Percentiles rank a stretch among this genome's conserved stretches.
phyloP scores from a whole-genome alignment of 2,329 filamentous ascomycete genomes.

The Didymella lethalis region DNA sequence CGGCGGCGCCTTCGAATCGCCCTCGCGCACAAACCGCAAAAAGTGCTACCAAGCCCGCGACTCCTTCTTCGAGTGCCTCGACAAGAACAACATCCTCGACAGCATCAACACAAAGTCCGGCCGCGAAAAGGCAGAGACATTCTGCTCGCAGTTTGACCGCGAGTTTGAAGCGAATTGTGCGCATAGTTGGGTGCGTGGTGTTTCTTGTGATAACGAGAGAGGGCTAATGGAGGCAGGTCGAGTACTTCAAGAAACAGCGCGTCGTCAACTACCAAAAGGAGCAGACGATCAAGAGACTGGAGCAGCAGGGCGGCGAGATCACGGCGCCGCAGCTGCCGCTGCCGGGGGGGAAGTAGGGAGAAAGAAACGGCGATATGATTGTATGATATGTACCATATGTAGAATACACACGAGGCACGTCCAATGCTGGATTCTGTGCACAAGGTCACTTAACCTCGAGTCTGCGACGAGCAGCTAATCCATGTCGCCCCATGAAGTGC shows the following conservation, averaged over 20 bases:
- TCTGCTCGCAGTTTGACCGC: conserved; percentile 67
- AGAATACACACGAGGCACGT: conserved; percentile 3
- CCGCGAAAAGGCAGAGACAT: conserved; percentile 56
- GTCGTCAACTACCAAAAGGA: conserved; percentile 91
- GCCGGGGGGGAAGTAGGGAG: conserved; percentile 29
- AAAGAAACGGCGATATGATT: conserved; percentile 17
- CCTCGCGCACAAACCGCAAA: conserved; percentile 81
- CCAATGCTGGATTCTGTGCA: no score
- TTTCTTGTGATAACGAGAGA: no score
- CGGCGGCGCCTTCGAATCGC: conserved; percentile 72
- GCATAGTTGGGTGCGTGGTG: conserved; percentile 79
- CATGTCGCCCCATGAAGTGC: no score
- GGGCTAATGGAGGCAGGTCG: conserved; percentile 66
- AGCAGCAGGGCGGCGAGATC: conserved; percentile 54
- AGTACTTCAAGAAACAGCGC: conserved; percentile 97
- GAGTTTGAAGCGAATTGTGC: conserved; percentile 88
- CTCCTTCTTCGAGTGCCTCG: conserved; percentile 85
- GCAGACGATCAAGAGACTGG: conserved; percentile 62
- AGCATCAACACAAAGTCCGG: conserved; percentile 66
- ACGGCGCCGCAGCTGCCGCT: conserved; percentile 46
- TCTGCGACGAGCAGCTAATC: no score
- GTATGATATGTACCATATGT: conserved; percentile 40
- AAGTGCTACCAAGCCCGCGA: conserved; percentile 92
- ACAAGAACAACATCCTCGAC: conserved; percentile 82
- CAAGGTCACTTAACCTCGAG: background rate